A percentile compares a stretch with the other conserved stretches of the same genome.
Evolutionary conservation across 169 alveolate genomes (phyloP).

Genomic region (Besnoitia besnoiti): DNA sequence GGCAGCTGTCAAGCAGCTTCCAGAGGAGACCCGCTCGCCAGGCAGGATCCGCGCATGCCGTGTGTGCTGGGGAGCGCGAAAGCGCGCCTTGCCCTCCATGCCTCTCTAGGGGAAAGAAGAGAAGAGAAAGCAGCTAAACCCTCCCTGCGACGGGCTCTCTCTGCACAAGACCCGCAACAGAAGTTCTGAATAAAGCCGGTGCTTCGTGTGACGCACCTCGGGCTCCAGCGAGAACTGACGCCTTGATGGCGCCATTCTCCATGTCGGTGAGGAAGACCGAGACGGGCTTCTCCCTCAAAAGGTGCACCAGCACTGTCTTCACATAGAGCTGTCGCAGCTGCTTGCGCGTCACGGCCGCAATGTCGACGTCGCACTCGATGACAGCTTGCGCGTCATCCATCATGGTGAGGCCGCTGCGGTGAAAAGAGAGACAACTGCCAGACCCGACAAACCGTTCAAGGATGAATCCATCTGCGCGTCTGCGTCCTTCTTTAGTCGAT

Average conservation of each 20-base stretch:
- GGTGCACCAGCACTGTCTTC: not conserved
- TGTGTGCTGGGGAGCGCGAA: too few relatives aligned
- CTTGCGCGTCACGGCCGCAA: slow-evolving; percentile 3
- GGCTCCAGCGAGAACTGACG: slow-evolving; percentile 29
- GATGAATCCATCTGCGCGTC: too few relatives aligned
- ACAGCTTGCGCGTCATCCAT: slow-evolving; percentile 40
- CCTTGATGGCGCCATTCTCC: slow-evolving; percentile 7
- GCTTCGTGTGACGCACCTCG: not conserved
- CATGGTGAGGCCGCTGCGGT: slow-evolving; percentile 54
- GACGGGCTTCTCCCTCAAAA: slow-evolving; percentile 24
- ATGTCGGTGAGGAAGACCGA: slow-evolving; percentile 45
- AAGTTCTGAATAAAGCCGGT: not conserved
- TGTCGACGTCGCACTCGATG: not conserved
- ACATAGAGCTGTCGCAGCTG: slow-evolving; percentile 38
- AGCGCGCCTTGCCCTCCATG: too few relatives aligned
- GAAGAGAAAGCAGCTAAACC: not conserved
- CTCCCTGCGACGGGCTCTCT: too few relatives aligned
- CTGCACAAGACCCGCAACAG: too few relatives aligned
- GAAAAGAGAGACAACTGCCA: not conserved
- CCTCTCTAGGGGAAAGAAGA: too few relatives aligned
- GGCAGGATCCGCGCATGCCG: too few relatives aligned
- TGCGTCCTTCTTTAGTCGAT: too few relatives aligned
- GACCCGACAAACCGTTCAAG: too few relatives aligned
- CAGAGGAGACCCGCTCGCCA: too few relatives aligned
- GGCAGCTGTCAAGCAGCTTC: too few relatives aligned